Evolutionary conservation across 805 yeast genomes (phyloP).

Genomic region (Yarrowia porcina): DNA sequence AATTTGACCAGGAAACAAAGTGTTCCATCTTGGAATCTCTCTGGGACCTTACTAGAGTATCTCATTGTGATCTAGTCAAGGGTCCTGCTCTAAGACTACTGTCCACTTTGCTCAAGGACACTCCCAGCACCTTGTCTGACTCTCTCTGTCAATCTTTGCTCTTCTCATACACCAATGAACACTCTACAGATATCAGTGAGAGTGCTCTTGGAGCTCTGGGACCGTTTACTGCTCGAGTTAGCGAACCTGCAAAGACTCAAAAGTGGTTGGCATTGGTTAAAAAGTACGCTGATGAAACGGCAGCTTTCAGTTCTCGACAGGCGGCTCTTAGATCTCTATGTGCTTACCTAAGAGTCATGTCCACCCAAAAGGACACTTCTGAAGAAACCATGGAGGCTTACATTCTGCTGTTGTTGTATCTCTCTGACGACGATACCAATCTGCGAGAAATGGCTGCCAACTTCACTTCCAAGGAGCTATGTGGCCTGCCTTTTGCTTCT

Average conservation of each 20-base stretch:
- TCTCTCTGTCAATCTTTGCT: constrained; percentile 17
- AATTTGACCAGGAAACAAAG: constrained; percentile 18
- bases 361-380: not conserved
- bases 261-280: constrained; percentile 37
- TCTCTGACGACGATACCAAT: constrained; percentile 64
- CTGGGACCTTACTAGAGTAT: constrained; percentile 30
- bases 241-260: constrained; percentile 29
- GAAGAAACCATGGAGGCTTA: constrained; percentile 15
- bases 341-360: constrained; percentile 35
- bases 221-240: constrained; percentile 38
- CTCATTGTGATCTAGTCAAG: constrained; percentile 33
- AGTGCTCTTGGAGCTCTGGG: constrained; percentile 55
- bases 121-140: constrained; percentile 2
- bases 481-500: constrained; percentile 31
- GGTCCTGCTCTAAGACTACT: constrained; percentile 33
- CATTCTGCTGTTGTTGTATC: constrained; percentile 29
- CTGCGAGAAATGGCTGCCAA: constrained; percentile 50
- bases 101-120: constrained; percentile 16
- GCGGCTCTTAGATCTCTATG: constrained; percentile 47
- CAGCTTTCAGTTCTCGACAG: constrained; percentile 46
- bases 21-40: constrained; percentile 20
- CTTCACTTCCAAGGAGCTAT: constrained; percentile 39
- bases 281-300: constrained; percentile 42
- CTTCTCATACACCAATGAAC: constrained; percentile 42
- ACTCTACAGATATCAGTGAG: constrained; percentile 44